These are phyloP conservation scores for Lactifluus pinguis DNA, from an alignment of 768 basidiomycete species.

Conservation along the genomic window DNA sequence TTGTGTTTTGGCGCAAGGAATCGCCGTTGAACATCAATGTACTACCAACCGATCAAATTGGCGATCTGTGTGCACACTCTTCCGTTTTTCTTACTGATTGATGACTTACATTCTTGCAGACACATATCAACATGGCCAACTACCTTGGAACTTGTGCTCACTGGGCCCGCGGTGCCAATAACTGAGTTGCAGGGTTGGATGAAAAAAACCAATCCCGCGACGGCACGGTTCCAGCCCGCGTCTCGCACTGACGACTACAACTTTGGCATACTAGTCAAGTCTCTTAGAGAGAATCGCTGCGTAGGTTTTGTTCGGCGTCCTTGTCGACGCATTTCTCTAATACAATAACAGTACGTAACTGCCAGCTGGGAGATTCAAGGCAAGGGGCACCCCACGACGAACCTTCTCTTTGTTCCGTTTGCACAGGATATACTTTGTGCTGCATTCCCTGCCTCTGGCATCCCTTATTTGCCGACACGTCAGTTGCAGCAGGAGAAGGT, in stretches of 20 bases:
- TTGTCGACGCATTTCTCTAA: background rate
- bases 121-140: constrained; percentile 13
- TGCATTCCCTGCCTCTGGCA: constrained; percentile 14
- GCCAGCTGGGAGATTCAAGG: constrained; percentile 18
- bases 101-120: background rate
- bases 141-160: constrained; percentile 6
- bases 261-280: constrained; percentile 5
- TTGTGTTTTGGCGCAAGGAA: background rate
- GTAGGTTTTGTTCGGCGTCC: background rate
- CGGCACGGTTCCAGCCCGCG: constrained; percentile 1
- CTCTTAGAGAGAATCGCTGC: constrained; percentile 10
- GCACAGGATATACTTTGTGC: constrained; percentile 9
- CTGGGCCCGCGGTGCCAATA: constrained; percentile 2
- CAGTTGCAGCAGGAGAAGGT: background rate
- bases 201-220: background rate
- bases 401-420: constrained; percentile 17
- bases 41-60: background rate
- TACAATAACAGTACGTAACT: constrained; percentile 10
- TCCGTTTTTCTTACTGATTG: background rate
- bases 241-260: constrained; percentile 4
- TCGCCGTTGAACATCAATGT: background rate
- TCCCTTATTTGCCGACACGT: constrained; percentile 8
- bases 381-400: background rate
- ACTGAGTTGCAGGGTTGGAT: constrained; percentile 16
- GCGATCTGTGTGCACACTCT: background rate